Percentiles rank a stretch among this genome's conserved stretches.
phyloP scores from a whole-genome alignment of 2,329 filamentous ascomycete species.

The Pseudocercospora crystallina region DNA sequence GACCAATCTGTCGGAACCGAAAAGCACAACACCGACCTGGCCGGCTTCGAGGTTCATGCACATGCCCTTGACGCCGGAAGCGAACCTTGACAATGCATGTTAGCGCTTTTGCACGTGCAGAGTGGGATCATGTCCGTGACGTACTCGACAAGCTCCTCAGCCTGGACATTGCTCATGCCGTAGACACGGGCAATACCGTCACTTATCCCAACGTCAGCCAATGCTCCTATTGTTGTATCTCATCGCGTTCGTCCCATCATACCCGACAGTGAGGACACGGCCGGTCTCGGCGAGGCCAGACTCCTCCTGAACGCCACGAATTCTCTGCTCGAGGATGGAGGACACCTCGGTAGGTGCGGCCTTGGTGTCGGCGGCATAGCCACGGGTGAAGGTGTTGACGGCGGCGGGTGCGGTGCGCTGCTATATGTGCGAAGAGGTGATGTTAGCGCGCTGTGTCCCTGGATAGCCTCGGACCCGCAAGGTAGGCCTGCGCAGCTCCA shows the following conservation, averaged over 20 bases:
- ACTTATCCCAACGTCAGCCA: conserved; percentile 55
- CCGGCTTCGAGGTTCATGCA: conserved; percentile 99
- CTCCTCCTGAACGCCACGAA: conserved; percentile 98
- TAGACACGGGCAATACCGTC: conserved; percentile 99
- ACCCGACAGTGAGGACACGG: conserved; percentile 98
- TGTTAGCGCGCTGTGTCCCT: conserved; percentile 46
- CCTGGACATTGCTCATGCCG: conserved; percentile 99
- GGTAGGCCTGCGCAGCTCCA: conserved; percentile 38
- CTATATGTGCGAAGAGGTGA: conserved; percentile 58
- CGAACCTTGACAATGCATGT: conserved; percentile 67
- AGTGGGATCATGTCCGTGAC: conserved; percentile 42
- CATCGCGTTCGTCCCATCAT: conserved; percentile 52
- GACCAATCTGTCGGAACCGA: conserved; percentile 99
- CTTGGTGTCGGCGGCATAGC: conserved; percentile 91
- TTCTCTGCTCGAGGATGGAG: conserved; percentile 98
- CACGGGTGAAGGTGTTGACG: conserved; percentile 69
- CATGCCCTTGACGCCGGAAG: conserved; percentile 99
- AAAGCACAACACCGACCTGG: conserved; percentile 99
- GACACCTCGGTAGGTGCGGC: conserved; percentile 96
- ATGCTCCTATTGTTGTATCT: not conserved
- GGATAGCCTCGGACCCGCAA: conserved; percentile 25
- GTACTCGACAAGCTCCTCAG: conserved; percentile 99
- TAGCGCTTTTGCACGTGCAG: conserved; percentile 13
- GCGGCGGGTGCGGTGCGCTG: conserved; percentile 81
- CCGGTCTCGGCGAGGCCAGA: conserved; percentile 95